Conservation (phyloP, 257 asterid species). For the Hygrophila difformis region DNA sequence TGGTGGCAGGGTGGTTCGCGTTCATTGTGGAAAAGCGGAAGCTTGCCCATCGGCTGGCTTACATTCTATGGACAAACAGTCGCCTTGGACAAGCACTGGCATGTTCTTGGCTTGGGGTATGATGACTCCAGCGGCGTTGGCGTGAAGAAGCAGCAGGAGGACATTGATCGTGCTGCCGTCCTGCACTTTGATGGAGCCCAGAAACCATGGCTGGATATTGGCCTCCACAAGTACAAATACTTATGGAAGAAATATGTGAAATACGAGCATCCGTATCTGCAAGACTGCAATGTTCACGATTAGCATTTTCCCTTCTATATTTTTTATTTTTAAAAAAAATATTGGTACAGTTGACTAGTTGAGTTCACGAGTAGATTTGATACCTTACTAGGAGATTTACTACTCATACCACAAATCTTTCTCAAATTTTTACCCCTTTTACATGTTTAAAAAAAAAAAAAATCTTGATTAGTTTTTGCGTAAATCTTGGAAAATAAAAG, state of each 20-base stretch:
- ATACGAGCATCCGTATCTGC: constrained; percentile 63
- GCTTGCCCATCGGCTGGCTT: constrained; percentile 85
- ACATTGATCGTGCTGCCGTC: constrained; percentile 59
- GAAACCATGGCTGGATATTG: constrained; percentile 93
- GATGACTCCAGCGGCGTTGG: constrained; percentile 52
- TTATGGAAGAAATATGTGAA: constrained; percentile 63
- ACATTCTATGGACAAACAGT: constrained; percentile 59
- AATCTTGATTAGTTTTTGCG: too few relatives aligned
- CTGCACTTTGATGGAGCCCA: constrained; percentile 72
- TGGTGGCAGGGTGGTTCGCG: too few relatives aligned
- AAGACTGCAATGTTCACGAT: constrained; percentile 75
- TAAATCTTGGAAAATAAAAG: too few relatives aligned
- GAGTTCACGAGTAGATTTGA: not conserved
- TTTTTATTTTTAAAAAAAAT: too few relatives aligned
- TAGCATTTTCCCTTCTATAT: constrained; percentile 27
- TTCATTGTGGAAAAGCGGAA: constrained; percentile 62
- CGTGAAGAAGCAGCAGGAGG: constrained; percentile 28
- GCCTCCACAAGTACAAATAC: constrained; percentile 56
- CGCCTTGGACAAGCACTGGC: constrained; percentile 66
- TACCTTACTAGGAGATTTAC: too few relatives aligned
- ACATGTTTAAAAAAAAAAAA: too few relatives aligned
- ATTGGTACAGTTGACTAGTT: too few relatives aligned
- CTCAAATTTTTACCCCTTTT: too few relatives aligned
- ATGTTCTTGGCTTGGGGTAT: constrained; percentile 70
- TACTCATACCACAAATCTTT: too few relatives aligned